These are phyloP conservation scores for Parascedosporium putredinis DNA, from an alignment of 2,329 filamentous ascomycete genomes.

Conservation along the genomic window DNA sequence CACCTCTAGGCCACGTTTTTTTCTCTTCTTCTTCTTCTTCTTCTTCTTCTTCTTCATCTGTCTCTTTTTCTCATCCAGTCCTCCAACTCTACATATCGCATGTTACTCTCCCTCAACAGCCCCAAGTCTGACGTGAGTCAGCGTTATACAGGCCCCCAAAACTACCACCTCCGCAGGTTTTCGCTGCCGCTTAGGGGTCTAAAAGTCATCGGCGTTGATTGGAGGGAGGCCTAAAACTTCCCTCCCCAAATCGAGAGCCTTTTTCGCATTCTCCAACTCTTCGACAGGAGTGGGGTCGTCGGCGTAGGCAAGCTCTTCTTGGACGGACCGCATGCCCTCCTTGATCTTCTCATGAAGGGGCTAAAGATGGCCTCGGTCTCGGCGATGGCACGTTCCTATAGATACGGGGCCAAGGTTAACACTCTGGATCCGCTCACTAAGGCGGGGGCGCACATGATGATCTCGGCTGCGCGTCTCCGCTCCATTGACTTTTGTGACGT, in stretches of 20 bases:
- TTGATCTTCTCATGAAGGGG: slow-evolving; percentile 60
- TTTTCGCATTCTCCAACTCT: slow-evolving; percentile 46
- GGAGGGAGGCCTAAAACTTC: slow-evolving; percentile 12
- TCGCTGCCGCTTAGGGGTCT: neutral
- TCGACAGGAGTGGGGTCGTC: slow-evolving; percentile 34
- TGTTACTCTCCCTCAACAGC: neutral
- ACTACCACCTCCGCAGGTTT: neutral
- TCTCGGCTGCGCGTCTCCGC: neutral
- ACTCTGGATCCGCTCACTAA: neutral
- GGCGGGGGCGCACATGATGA: neutral
- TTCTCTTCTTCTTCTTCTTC: neutral
- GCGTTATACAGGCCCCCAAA: neutral
- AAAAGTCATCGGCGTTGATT: neutral
- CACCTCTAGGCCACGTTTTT: no score
- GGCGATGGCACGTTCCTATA: slow-evolving; percentile 66
- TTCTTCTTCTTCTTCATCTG: neutral
- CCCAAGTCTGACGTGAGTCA: neutral
- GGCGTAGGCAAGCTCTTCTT: slow-evolving; percentile 62
- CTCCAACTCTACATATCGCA: no score
- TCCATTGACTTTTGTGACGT: neutral
- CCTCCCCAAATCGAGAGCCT: slow-evolving; percentile 40
- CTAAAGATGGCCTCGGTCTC: slow-evolving; percentile 79
- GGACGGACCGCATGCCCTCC: slow-evolving; percentile 61
- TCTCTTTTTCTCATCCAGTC: no score
- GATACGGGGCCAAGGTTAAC: slow-evolving; percentile 6